These are phyloP conservation scores for Croton setiger DNA, from an alignment of 441 rosid genomes.

Conservation along the genomic window DNA sequence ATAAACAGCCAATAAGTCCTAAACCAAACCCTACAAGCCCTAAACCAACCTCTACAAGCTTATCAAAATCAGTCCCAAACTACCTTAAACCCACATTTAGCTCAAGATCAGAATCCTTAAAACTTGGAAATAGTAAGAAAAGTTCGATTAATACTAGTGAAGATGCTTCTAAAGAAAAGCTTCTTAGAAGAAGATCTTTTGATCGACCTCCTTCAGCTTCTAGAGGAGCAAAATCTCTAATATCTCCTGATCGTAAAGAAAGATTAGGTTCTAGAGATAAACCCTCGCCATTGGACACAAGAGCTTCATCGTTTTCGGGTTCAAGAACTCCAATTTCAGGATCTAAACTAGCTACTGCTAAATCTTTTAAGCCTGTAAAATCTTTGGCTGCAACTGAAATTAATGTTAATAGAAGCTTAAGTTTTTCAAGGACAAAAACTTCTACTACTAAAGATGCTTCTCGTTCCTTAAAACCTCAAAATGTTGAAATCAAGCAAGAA, in stretches of 20 bases:
- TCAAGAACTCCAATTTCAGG: conserved; percentile 15
- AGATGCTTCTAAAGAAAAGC: conserved; percentile 17
- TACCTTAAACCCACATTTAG: conserved; percentile 54
- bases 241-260: conserved; percentile 37
- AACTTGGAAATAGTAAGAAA: conserved; percentile 12
- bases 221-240: conserved; percentile 27
- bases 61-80: conserved; percentile 52
- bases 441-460: conserved; percentile 18
- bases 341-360: conserved; percentile 13
- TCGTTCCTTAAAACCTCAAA: too few species aligned
- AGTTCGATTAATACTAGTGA: neutral
- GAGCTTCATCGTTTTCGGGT: conserved; percentile 34
- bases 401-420: conserved; percentile 14
- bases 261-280: conserved; percentile 34
- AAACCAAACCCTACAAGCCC: conserved; percentile 16
- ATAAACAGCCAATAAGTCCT: conserved; percentile 24
- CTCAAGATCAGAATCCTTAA: conserved; percentile 39
- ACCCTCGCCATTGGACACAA: conserved; percentile 11
- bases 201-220: conserved; percentile 49
- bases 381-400: conserved; percentile 21
- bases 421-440: neutral
- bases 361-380: conserved; percentile 24
- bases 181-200: conserved; percentile 58
- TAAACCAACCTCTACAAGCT: conserved; percentile 2
- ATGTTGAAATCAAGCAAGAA: conserved; percentile 22